These are phyloP conservation scores for Umbelopsis vinacea DNA, from an alignment of 192 early-diverging fungal species.

Conservation along the genomic window DNA sequence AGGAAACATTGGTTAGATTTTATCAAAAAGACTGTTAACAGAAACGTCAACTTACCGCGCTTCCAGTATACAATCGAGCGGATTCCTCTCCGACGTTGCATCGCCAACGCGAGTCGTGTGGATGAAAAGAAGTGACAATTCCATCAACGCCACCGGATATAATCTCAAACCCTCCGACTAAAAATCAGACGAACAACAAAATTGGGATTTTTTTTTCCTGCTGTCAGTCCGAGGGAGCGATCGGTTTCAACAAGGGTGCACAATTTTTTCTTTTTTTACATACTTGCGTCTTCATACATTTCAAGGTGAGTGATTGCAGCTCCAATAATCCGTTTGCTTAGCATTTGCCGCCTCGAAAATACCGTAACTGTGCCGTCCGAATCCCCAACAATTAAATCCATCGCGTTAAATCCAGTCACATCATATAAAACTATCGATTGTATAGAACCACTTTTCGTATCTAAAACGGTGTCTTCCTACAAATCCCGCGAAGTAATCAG, in stretches of 20 bases:
- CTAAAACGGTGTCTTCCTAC: slow-evolving; percentile 39
- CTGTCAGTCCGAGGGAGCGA: not conserved
- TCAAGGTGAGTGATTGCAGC: slow-evolving; percentile 27
- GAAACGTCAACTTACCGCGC: not conserved
- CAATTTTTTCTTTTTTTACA: not conserved
- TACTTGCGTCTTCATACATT: slow-evolving; percentile 37
- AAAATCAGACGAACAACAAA: not conserved
- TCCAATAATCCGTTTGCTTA: slow-evolving; percentile 33
- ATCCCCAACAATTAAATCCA: slow-evolving; percentile 43
- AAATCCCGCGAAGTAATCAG: not conserved
- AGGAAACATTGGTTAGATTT: not conserved
- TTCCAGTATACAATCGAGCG: slow-evolving; percentile 17
- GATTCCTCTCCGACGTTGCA: slow-evolving; percentile 40
- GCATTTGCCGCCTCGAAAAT: slow-evolving; percentile 39
- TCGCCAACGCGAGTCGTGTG: slow-evolving; percentile 33
- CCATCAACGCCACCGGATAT: slow-evolving; percentile 41
- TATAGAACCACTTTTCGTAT: slow-evolving; percentile 45
- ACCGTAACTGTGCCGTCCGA: slow-evolving; percentile 38
- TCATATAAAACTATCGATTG: slow-evolving; percentile 39
- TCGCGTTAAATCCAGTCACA: slow-evolving; percentile 33
- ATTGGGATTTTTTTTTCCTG: too few species aligned
- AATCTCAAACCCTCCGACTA: slow-evolving; percentile 43
- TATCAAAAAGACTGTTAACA: not conserved
- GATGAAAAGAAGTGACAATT: slow-evolving; percentile 35
- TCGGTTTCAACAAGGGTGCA: not conserved